Conservation (phyloP, 2,329 filamentous ascomycete species). For the Ramularia endophylla region DNA sequence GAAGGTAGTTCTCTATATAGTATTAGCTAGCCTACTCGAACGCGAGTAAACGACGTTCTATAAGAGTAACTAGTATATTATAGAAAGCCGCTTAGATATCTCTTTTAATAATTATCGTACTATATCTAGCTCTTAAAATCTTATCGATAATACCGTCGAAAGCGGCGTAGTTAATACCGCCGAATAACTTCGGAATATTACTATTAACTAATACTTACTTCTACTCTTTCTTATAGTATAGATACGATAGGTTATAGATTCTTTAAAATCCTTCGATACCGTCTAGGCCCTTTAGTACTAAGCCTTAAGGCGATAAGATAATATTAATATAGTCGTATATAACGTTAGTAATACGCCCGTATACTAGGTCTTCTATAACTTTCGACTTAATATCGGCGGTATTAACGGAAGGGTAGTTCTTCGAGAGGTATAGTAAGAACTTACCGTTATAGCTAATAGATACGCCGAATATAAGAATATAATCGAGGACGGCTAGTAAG, state of each 20-base stretch:
- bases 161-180: background rate
- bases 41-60: background rate
- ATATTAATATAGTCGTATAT: no score
- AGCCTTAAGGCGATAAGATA: background rate
- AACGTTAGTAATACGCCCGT: no score
- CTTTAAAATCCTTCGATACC: background rate
- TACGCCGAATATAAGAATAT: no score
- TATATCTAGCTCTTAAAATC: background rate
- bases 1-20: conserved; percentile 1
- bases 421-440: no score
- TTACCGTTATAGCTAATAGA: no score
- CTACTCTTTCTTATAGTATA: no score
- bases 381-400: no score
- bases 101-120: background rate
- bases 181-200: background rate
- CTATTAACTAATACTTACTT: background rate
- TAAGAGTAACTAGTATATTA: background rate
- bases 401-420: no score
- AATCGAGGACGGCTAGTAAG: background rate
- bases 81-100: background rate
- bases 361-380: no score
- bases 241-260: background rate
- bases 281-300: background rate
- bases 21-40: background rate
- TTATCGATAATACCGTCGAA: background rate